Evolutionary conservation across 306 rosid species (phyloP).

Genomic region (Citrullus colocynthis): DNA sequence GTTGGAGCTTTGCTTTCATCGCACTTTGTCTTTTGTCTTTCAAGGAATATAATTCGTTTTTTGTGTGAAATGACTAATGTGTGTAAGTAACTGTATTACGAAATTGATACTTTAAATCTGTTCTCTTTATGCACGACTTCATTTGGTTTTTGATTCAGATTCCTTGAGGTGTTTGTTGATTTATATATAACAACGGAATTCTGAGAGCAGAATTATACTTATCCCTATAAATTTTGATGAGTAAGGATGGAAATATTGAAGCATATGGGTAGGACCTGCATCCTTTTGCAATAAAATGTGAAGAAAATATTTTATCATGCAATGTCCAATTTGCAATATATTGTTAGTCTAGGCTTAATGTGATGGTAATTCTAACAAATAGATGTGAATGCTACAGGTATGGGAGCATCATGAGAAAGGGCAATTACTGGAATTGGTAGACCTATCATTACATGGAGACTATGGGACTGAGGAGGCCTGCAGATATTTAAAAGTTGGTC

Average conservation of each 20-base stretch:
- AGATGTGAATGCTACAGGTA: conserved; percentile 26
- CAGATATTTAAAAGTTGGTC: conserved; percentile 49
- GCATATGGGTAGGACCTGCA: not conserved
- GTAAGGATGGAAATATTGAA: not conserved
- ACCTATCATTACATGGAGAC: conserved; percentile 21
- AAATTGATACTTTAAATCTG: no score
- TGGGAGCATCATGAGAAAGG: conserved; percentile 49
- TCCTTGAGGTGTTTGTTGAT: not conserved
- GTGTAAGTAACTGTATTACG: no score
- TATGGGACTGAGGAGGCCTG: conserved; percentile 42
- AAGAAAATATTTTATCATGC: not conserved
- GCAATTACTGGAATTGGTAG: conserved; percentile 40
- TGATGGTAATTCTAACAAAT: not conserved
- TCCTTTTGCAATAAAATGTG: not conserved
- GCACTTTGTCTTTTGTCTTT: no score
- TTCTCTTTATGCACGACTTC: not conserved
- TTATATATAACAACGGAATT: not conserved
- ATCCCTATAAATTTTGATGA: not conserved
- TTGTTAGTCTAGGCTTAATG: not conserved
- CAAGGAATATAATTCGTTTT: no score
- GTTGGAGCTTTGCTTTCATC: no score
- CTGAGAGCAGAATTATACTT: not conserved
- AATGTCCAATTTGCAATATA: not conserved
- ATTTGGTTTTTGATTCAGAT: not conserved
- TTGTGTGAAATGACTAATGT: no score